Conservation (phyloP, 345 rosid species). For the Bruguiera gymnorhiza region DNA sequence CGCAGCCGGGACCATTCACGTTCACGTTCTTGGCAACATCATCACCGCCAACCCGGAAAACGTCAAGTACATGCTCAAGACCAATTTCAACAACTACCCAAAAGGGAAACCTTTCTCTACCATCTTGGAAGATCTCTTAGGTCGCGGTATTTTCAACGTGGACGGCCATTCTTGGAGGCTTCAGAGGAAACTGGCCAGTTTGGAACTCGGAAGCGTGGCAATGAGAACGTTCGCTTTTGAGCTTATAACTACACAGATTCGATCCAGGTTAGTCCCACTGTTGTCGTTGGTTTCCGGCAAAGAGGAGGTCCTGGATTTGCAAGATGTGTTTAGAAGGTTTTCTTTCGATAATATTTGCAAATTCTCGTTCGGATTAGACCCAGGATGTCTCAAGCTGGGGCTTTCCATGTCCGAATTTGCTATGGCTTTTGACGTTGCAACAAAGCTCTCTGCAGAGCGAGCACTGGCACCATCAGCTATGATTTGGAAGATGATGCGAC, state of each 20-base stretch:
- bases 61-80: conserved; percentile 45
- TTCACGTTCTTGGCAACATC: conserved; percentile 37
- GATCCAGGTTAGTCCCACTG: conserved; percentile 41
- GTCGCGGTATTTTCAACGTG: conserved; percentile 61
- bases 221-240: conserved; percentile 37
- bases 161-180: conserved; percentile 57
- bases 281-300: conserved; percentile 18
- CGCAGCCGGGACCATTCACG: conserved; percentile 33
- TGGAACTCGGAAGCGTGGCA: conserved; percentile 47
- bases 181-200: conserved; percentile 54
- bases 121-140: conserved; percentile 46
- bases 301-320: conserved; percentile 41
- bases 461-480: conserved; percentile 44
- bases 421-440: conserved; percentile 53
- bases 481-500: conserved; percentile 52
- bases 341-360: conserved; percentile 66
- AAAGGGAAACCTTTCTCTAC: conserved; percentile 48
- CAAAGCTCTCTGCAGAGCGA: conserved; percentile 45
- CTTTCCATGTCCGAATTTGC: conserved; percentile 42
- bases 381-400: conserved; percentile 47
- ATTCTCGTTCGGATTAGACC: conserved; percentile 67
- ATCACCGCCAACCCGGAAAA: conserved; percentile 43
- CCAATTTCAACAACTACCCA: conserved; percentile 43
- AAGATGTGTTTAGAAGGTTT: conserved; percentile 55
- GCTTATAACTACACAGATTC: conserved; percentile 36